phyloP scores from a whole-genome alignment of 179 eudicot genomes.

The Camellia oleifera region DNA sequence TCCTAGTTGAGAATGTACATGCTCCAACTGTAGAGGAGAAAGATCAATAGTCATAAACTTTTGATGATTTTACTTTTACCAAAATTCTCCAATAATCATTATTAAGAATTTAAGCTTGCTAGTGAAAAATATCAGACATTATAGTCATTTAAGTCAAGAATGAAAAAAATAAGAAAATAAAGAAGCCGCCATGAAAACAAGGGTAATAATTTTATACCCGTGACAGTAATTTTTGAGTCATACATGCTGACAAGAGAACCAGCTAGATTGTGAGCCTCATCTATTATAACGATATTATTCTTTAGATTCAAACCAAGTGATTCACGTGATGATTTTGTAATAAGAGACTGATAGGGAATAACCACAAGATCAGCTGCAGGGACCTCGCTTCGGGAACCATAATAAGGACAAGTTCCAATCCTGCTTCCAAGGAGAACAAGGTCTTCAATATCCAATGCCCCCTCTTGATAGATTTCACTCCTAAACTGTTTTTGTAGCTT shows the following conservation, averaged over 20 bases:
- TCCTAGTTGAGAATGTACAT: slow-evolving; percentile 56
- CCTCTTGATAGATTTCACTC: slow-evolving; percentile 36
- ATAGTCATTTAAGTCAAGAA: no score
- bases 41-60: no score
- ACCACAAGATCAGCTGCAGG: slow-evolving; percentile 68
- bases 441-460: slow-evolving; percentile 84
- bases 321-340: slow-evolving; percentile 85
- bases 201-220: slow-evolving; percentile 43
- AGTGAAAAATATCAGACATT: no score
- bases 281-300: slow-evolving; percentile 60
- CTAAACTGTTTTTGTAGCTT: no score
- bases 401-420: slow-evolving; percentile 85
- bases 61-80: no score
- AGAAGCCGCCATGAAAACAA: no score
- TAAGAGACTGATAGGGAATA: slow-evolving; percentile 89
- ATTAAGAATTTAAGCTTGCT: no score
- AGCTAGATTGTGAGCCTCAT: slow-evolving; percentile 31
- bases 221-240: slow-evolving; percentile 60
- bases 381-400: slow-evolving; percentile 43
- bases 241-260: slow-evolving; percentile 93
- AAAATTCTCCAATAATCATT: no score
- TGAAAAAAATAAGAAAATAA: no score
- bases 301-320: slow-evolving; percentile 77
- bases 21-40: slow-evolving; percentile 21
- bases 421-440: slow-evolving; percentile 69